Conservation (phyloP, 2,329 filamentous ascomycete genomes). For the Periglandula ipomoeae region DNA sequence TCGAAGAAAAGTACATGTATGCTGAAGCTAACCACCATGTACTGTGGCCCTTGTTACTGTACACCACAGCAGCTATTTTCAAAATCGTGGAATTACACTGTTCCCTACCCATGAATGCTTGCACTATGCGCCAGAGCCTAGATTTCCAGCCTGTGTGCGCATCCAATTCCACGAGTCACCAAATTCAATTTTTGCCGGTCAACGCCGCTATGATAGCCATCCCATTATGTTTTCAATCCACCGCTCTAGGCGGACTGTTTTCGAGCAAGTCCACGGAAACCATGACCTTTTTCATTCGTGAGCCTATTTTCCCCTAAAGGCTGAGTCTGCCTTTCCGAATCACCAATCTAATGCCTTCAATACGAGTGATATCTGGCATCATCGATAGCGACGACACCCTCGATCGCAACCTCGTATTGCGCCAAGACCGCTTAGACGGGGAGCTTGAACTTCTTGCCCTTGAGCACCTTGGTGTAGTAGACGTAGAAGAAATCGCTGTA, state of each 20-base stretch:
- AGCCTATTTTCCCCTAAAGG: background rate
- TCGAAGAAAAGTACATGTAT: no score
- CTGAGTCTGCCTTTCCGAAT: background rate
- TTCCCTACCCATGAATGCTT: background rate
- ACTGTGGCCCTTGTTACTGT: background rate
- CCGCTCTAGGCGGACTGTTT: background rate
- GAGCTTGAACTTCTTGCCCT: slow-evolving; percentile 81
- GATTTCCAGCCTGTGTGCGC: background rate
- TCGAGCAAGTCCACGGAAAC: background rate
- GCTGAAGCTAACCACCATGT: background rate
- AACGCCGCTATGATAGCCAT: slow-evolving; percentile 6
- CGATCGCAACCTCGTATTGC: background rate
- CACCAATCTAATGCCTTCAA: no score
- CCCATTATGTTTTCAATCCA: slow-evolving; percentile 2
- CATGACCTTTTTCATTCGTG: background rate
- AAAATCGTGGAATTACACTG: background rate
- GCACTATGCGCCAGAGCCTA: background rate
- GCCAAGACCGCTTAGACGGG: slow-evolving; percentile 50
- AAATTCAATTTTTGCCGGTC: background rate
- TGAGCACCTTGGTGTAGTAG: slow-evolving; percentile 93
- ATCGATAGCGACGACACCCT: background rate
- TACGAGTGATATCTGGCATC: background rate
- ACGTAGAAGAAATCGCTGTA: slow-evolving; percentile 99
- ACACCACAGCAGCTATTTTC: background rate
- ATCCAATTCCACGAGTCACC: background rate